Evolutionary conservation across 2,329 filamentous ascomycete genomes (phyloP), one percentile per base, ranked within the genome.

Genomic region (Monosporascus sp.): DNA sequence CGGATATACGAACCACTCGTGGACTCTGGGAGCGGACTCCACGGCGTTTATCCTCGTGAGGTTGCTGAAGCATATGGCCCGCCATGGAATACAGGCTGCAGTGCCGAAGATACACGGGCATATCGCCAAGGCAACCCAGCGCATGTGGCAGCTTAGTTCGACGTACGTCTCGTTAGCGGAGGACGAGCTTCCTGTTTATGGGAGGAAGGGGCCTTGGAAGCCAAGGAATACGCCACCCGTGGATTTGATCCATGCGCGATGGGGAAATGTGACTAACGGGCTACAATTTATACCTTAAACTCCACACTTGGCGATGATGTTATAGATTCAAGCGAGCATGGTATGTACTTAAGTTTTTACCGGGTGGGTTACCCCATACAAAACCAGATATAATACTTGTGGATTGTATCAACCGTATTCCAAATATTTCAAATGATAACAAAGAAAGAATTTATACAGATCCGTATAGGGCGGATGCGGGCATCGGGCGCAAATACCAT

Each of bases 1-100:
- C 17, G 84, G 84, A 6, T 87, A 85, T 65, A 77, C 77, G 24
- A 78, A 82, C 38, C 77, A 78, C 0, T 78, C 77, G 0, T 87
- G 83, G 82, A 86, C 82, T 0, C 71, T 85, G 0, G 81, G 81
- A 1, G 76, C 78, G 0, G 82, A 86, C 51, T 74, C 74, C 0
- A 77, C 77, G 1, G 73, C 74, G 0, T 70, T 71, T 28, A 69
- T 81, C 2, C 67, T 78, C 7, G 71, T 73, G 0, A 70, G 80
- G 0, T 63, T 85, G 11, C 60, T 84, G 51, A 74, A 74, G 3
- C 62, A 72, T 48, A 80, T 84, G 74, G 58, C 68, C 14, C 37
- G 37, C 15, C 15, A 40, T 11, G 5, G 37, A n/a, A 5, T 40
- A 5, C 6, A 7, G 37, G n/a, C 37, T 5, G 37, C 37, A 40